Evolutionary conservation across 2,329 filamentous ascomycete species (phyloP), one percentile per base, ranked within the genome.

Genomic region (Aureobasidium sp.): DNA sequence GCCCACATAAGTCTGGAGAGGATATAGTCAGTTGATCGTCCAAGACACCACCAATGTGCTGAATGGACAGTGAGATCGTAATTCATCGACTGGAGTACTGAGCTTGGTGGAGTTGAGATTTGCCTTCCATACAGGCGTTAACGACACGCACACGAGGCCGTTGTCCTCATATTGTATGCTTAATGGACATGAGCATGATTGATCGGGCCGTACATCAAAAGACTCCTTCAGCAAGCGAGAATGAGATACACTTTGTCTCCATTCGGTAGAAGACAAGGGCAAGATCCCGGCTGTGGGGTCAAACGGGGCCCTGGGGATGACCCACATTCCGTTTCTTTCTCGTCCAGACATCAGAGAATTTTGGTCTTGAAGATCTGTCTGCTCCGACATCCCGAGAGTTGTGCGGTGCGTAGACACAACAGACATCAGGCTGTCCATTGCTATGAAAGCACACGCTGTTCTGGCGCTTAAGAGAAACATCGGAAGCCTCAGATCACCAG

Each of bases 221-320:
- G 1, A 17, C 22, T 17, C 15, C 51, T 55, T 11, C 51, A 22
- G 25, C 47, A 42, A 42, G 51, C 51, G 36, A 55, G 14, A 14
- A 42, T 34, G 20, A 55, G 22, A 53, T 37, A 49, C n/a, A 22
- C 47, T 51, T 42, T 15, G 37, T 55, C 22, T 29, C 51, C 51
- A 55, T 37, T 51, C 20, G 47, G 29, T 11, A 36, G 12, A 17
- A 17, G 14, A 42, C 25, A 39, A 41, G 49, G 49, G 51, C 51
- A 55, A 39, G 37, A 55, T 41, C 51, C 22, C 37, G 51, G 25
- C 7, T 55, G 51, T 55, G 51, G 51, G 51, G 51, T 55, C 25
- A 14, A n/a, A n/a, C 15, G 45, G 14, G 11, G 44, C 25, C 42
- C 51, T 55, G 51, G 51, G 51, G 51, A 20, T 39, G 34, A 42